Evolutionary conservation across 345 rosid genomes (phyloP), one percentile per base, ranked within the genome.

Genomic region (Carallia brachiata): DNA sequence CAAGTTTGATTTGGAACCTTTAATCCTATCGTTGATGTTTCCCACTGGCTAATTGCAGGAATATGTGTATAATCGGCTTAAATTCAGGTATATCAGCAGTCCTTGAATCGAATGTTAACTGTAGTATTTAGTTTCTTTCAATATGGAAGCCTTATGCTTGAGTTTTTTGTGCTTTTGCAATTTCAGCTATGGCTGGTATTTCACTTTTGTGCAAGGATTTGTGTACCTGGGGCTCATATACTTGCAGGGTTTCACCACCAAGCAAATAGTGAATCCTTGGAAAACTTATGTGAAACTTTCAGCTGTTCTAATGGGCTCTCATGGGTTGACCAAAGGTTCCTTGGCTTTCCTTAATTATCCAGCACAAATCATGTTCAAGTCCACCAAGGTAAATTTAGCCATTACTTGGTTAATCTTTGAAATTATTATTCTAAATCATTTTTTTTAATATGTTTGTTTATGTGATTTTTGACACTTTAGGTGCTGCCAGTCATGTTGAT

Each of bases 271-370:
- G 79, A 95, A 95, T 67, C 97, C 99, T 6, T 92, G 97, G 99
- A 87, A 85, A 77, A 89, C 99, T 58, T 95, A 95, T 71, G 90
- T 84, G 60, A 95, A 90, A 73, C 96, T 95, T 73, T 92, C 97
- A 70, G 99, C 97, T n/a, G 99, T 92, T 72, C 87, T 95, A 52
- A 92, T 95, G 97, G 97, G 96, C 61, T 95, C 99, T 47, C 96
- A 90, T 79, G 99, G 99, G 8, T 79, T 95, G 60, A 95, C 99
- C 36, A 95, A 95, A 76, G 96, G 99, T 16, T 95, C 99, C 50
- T 74, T 95, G 75, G 99, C 99, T 72, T 95, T 85, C 69, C 99
- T 95, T 44, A 95, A 95, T 70, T 95, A 95, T 75, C 96, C 97
- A 30, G 96, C 93, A 18, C 97, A 91, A 68, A 88, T 91, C 78